These are phyloP conservation scores for Metschnikowia borealis DNA, from an alignment of 805 yeast species.

Conservation along the genomic window DNA sequence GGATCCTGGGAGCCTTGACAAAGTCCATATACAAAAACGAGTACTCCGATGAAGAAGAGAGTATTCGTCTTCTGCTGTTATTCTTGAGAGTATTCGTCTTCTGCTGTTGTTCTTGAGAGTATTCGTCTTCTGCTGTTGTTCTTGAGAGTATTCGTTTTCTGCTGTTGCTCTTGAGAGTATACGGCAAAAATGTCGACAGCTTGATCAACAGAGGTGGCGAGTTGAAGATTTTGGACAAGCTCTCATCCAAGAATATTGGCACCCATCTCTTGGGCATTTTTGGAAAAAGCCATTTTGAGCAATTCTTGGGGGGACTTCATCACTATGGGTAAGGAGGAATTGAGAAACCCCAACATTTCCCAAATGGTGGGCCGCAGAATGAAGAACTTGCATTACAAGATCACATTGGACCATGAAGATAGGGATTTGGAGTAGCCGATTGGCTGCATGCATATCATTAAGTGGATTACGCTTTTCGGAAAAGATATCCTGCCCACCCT, in stretches of 20 bases:
- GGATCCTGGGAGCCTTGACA: conserved; percentile 92
- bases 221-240: conserved; percentile 63
- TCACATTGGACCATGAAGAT: conserved; percentile 59
- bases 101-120: too few relatives aligned
- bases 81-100: too few relatives aligned
- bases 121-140: too few relatives aligned
- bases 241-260: conserved; percentile 78
- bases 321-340: conserved; percentile 68
- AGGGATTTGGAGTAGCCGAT: conserved; percentile 52
- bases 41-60: conserved; percentile 38
- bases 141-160: conserved; percentile 50
- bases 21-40: conserved; percentile 80
- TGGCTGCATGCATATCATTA: conserved; percentile 63
- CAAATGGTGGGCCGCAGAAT: conserved; percentile 91
- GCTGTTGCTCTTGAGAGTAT: conserved; percentile 69
- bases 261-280: conserved; percentile 87
- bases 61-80: too few relatives aligned
- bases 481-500: conserved; percentile 40
- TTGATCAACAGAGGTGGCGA: conserved; percentile 86
- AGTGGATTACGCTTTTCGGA: conserved; percentile 58
- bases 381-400: conserved; percentile 87
- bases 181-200: conserved; percentile 82
- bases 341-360: conserved; percentile 71
- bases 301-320: conserved; percentile 79
- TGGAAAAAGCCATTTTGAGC: conserved; percentile 90